Evolutionary conservation across 2,329 filamentous ascomycete species (phyloP).

Genomic region (Epichloe scottii): DNA sequence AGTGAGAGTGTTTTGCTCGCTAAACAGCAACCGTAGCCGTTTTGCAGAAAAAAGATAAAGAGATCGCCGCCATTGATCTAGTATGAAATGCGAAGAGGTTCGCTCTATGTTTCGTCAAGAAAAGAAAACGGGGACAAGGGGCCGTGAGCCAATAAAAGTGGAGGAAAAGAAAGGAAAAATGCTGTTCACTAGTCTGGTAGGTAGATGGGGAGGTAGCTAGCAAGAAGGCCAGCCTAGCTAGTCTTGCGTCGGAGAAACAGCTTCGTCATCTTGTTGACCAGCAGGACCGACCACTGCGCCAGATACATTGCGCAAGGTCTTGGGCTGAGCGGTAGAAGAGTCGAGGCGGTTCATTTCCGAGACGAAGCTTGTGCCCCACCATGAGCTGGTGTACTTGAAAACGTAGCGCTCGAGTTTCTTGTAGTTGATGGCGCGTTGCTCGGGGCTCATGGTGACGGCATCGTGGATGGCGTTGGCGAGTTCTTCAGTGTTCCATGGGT

Average conservation of each 20-base stretch:
- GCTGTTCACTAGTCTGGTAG: neutral
- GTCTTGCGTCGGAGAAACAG: constrained; percentile 3
- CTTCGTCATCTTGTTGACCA: constrained; percentile 5
- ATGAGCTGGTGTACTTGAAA: constrained; percentile 93
- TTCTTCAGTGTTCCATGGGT: constrained; percentile 98
- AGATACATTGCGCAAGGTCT: constrained; percentile 28
- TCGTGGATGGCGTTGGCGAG: constrained; percentile 87
- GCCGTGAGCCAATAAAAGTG: too few species aligned
- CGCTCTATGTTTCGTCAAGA: too few species aligned
- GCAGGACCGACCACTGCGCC: constrained; percentile 22
- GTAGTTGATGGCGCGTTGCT: constrained; percentile 77
- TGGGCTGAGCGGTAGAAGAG: constrained; percentile 24
- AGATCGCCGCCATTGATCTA: too few species aligned
- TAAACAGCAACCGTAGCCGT: too few species aligned
- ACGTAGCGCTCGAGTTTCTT: constrained; percentile 89
- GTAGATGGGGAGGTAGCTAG: too few species aligned
- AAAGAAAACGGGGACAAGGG: too few species aligned
- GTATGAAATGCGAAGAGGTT: too few species aligned
- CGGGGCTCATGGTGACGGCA: constrained; percentile 89
- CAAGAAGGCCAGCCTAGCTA: neutral
- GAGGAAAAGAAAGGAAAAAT: neutral
- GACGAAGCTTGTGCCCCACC: constrained; percentile 93
- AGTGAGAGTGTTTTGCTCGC: too few species aligned
- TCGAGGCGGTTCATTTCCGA: constrained; percentile 56
- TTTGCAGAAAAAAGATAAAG: too few species aligned